Conservation (phyloP, 495 filamentous ascomycete species). For the Penicillium mononematosum region DNA sequence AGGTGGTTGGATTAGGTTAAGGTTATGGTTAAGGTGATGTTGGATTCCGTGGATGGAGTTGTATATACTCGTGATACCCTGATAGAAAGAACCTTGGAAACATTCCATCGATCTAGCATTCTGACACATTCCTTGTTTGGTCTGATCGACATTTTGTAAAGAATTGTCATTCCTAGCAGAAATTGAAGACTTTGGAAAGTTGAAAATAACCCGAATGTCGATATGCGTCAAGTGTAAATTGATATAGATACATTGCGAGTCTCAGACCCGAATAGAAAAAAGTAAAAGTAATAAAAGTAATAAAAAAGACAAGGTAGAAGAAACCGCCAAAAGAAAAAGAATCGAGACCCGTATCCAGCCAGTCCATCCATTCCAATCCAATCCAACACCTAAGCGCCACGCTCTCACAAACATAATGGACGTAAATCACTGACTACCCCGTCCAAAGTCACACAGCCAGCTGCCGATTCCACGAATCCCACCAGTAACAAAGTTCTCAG, state of each 20-base stretch:
- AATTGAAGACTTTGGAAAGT: neutral
- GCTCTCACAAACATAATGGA: neutral
- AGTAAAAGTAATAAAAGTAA: slow-evolving; percentile 11
- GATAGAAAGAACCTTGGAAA: neutral
- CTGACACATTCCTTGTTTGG: neutral
- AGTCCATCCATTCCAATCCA: neutral
- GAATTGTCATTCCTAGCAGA: neutral
- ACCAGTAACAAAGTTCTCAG: neutral
- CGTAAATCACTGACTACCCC: neutral
- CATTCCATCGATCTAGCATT: neutral
- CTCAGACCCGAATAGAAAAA: slow-evolving; percentile 9
- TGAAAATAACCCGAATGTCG: neutral
- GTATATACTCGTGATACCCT: neutral
- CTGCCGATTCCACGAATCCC: slow-evolving; percentile 3
- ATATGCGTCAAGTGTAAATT: slow-evolving; percentile 3
- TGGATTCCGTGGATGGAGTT: neutral
- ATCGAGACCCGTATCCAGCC: slow-evolving; percentile 1
- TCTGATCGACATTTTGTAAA: neutral
- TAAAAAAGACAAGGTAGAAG: slow-evolving; percentile 18
- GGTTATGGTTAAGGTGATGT: neutral
- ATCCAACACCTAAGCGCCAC: neutral
- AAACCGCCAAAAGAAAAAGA: slow-evolving; percentile 4
- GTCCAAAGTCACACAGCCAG: neutral
- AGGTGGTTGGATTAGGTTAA: neutral
- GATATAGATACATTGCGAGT: slow-evolving; percentile 15